These are phyloP conservation scores for Trypanosoma lewisi DNA, from an alignment of 208 protist genomes.

Conservation along the genomic window DNA sequence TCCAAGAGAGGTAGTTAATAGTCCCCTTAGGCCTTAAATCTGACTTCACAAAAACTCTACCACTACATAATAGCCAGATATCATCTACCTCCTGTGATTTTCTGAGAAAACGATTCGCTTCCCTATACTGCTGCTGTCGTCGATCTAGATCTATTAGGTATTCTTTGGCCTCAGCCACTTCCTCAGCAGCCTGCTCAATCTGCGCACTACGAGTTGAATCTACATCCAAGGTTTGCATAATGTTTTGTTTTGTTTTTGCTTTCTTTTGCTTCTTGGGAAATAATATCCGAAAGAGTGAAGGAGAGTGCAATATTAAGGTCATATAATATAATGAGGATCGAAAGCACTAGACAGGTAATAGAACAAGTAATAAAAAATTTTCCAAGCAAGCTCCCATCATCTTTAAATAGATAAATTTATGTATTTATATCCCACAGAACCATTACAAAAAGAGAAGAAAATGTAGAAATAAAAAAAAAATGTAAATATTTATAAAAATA, in stretches of 20 bases:
- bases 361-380: too few species aligned
- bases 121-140: slow-evolving; percentile 77
- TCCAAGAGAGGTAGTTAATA: slow-evolving; percentile 61
- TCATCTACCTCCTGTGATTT: slow-evolving; percentile 34
- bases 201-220: slow-evolving; percentile 29
- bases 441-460: not conserved
- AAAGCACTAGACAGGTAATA: too few species aligned
- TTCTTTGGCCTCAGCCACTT: slow-evolving; percentile 63
- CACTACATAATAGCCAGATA: slow-evolving; percentile 74
- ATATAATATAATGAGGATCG: too few species aligned
- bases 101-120: slow-evolving; percentile 58
- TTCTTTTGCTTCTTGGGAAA: not conserved
- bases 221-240: slow-evolving; percentile 8
- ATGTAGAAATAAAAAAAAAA: not conserved
- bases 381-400: too few species aligned
- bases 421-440: not conserved
- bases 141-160: slow-evolving; percentile 74
- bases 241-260: too few species aligned
- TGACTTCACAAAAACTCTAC: slow-evolving; percentile 75
- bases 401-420: too few species aligned
- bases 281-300: not conserved
- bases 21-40: slow-evolving; percentile 52
- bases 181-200: slow-evolving; percentile 60
- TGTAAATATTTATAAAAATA: not conserved
- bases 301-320: not conserved